These are phyloP conservation scores for Psilocybe sp. DNA, from an alignment of 768 basidiomycete genomes.

Conservation along the genomic window DNA sequence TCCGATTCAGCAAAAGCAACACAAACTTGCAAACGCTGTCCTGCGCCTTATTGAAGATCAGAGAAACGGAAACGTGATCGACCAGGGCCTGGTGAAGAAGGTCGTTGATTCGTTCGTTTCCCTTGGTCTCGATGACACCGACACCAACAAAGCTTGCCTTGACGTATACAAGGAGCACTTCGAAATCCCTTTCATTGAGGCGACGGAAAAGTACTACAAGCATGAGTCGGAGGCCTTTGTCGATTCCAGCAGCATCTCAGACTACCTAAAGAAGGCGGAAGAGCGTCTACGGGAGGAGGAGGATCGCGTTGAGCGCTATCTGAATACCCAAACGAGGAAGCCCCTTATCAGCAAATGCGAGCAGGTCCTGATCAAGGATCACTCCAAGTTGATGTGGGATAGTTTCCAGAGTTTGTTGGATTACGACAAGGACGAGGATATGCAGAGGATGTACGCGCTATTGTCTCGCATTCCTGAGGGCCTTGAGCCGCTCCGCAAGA, in stretches of 20 bases:
- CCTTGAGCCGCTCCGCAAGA: constrained; percentile 85
- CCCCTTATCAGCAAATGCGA: constrained; percentile 82
- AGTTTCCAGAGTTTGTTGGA: constrained; percentile 89
- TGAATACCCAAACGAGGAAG: constrained; percentile 87
- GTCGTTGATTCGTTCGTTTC: constrained; percentile 95
- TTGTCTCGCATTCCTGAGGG: constrained; percentile 88
- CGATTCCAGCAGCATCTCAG: constrained; percentile 83
- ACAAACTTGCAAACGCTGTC: constrained; percentile 84
- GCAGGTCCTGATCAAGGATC: constrained; percentile 85
- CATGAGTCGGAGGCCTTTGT: constrained; percentile 91
- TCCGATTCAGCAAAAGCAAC: constrained; percentile 77
- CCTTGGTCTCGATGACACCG: constrained; percentile 88
- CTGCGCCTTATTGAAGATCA: constrained; percentile 90
- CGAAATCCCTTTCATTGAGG: constrained; percentile 82
- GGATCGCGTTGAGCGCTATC: constrained; percentile 90
- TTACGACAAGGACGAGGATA: constrained; percentile 91
- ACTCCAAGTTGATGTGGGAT: constrained; percentile 84
- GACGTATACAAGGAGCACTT: constrained; percentile 93
- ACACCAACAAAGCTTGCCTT: constrained; percentile 89
- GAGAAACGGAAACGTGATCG: constrained; percentile 91
- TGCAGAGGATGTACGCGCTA: constrained; percentile 94
- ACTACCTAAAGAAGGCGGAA: constrained; percentile 94
- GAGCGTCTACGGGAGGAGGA: constrained; percentile 92
- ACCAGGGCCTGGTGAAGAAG: constrained; percentile 89
- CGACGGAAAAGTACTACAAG: constrained; percentile 90